Percentiles rank a stretch among this genome's conserved stretches.
Evolutionary conservation across 768 basidiomycete genomes (phyloP).

Genomic region (Tubosaeta sp.): DNA sequence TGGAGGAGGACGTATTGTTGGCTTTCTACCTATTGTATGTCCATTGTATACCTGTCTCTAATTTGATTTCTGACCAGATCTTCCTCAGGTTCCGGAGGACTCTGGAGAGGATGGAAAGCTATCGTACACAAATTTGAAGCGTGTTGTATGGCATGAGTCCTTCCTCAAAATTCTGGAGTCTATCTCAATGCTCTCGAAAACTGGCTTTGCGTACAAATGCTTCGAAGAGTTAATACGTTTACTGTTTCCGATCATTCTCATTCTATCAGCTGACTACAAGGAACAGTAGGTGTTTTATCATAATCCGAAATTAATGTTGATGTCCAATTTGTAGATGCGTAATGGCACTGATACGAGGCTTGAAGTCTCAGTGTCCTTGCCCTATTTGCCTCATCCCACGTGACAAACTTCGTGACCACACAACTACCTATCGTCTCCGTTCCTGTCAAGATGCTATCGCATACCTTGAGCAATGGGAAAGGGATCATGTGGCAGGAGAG

Average conservation of each 20-base stretch:
- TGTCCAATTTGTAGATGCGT: background rate
- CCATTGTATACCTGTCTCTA: too few relatives aligned
- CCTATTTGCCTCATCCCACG: background rate
- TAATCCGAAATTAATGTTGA: too few relatives aligned
- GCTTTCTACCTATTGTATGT: slow-evolving; percentile 20
- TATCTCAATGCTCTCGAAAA: slow-evolving; percentile 14
- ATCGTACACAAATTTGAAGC: slow-evolving; percentile 29
- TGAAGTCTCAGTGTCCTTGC: background rate
- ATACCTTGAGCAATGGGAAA: too few relatives aligned
- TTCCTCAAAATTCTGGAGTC: slow-evolving; percentile 27
- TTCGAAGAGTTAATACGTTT: slow-evolving; percentile 19
- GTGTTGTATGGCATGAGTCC: slow-evolving; percentile 33
- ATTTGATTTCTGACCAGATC: background rate
- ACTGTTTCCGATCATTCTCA: slow-evolving; percentile 35
- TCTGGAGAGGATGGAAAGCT: slow-evolving; percentile 24
- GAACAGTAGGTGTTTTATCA: slow-evolving; percentile 35
- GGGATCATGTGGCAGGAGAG: too few relatives aligned
- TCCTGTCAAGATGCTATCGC: too few relatives aligned
- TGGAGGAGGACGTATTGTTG: background rate
- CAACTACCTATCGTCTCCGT: background rate
- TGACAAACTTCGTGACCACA: background rate
- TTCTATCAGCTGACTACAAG: slow-evolving; percentile 41
- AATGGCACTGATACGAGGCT: background rate
- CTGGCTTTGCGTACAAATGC: slow-evolving; percentile 20
- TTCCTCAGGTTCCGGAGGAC: slow-evolving; percentile 30